Evolutionary conservation across 345 rosid species (phyloP).

Genomic region (Hypericum androsaemum): DNA sequence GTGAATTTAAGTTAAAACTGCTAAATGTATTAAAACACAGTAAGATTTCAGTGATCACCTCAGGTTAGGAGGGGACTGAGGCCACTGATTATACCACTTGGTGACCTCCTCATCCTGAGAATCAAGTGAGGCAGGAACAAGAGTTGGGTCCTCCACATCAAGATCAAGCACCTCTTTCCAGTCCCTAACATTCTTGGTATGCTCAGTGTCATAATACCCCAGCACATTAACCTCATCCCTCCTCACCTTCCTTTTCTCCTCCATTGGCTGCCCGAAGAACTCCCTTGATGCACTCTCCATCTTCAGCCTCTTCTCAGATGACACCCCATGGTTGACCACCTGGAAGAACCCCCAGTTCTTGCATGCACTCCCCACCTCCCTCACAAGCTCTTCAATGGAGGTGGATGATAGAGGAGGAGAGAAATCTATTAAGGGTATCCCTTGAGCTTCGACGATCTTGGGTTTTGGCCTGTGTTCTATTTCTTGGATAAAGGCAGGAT

Average conservation of each 20-base stretch:
- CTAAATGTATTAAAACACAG: no score
- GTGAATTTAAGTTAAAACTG: no score
- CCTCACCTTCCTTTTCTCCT: slow-evolving; percentile 53
- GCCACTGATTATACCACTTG: slow-evolving; percentile 65
- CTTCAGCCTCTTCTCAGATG: slow-evolving; percentile 29
- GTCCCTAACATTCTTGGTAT: slow-evolving; percentile 83
- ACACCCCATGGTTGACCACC: slow-evolving; percentile 72
- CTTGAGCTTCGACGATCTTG: slow-evolving; percentile 6
- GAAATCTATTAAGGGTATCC: slow-evolving; percentile 15
- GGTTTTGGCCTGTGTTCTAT: slow-evolving; percentile 15
- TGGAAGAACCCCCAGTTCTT: slow-evolving; percentile 84
- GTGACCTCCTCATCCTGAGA: slow-evolving; percentile 39
- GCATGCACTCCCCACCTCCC: slow-evolving; percentile 52
- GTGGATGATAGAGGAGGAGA: not conserved
- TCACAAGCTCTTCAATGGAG: slow-evolving; percentile 21
- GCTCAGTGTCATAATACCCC: slow-evolving; percentile 75
- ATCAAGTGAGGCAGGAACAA: slow-evolving; percentile 49
- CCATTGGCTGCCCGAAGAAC: slow-evolving; percentile 42
- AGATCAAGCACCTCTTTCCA: slow-evolving; percentile 91
- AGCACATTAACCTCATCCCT: slow-evolving; percentile 54
- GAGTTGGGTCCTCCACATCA: slow-evolving; percentile 41
- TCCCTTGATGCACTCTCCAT: slow-evolving; percentile 32
- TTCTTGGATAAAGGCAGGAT: slow-evolving; percentile 18
- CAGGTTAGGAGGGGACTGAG: slow-evolving; percentile 41
- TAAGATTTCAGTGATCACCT: slow-evolving; percentile 35